phyloP scores from a whole-genome alignment of 2,329 filamentous ascomycete genomes.

The Sarocladium brachiariae region DNA sequence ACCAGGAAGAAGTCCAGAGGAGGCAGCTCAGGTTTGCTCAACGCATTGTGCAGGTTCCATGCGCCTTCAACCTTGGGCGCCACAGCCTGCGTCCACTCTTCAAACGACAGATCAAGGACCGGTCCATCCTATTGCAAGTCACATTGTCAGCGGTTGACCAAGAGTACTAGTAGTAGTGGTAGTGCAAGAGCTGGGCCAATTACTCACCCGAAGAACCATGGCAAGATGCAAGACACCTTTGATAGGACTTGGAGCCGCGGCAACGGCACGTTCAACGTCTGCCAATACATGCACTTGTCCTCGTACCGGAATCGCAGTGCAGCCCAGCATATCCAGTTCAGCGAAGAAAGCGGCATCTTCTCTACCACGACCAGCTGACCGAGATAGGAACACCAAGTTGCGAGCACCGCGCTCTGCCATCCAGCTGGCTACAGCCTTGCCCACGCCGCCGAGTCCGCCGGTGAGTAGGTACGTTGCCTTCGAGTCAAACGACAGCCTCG shows the following conservation, averaged over 20 bases:
- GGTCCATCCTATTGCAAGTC: slow-evolving; percentile 10
- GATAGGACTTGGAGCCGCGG: slow-evolving; percentile 19
- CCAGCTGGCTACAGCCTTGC: too few species aligned
- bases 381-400: background rate
- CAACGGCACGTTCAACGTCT: background rate
- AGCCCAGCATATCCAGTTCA: slow-evolving; percentile 21
- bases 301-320: slow-evolving; percentile 18
- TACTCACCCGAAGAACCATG: slow-evolving; percentile 24
- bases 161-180: too few species aligned
- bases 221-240: slow-evolving; percentile 34
- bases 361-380: slow-evolving; percentile 17
- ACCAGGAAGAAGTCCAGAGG: slow-evolving; percentile 32
- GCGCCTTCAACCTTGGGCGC: slow-evolving; percentile 32
- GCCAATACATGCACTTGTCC: slow-evolving; percentile 15
- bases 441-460: too few species aligned
- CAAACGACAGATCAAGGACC: too few species aligned
- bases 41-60: slow-evolving; percentile 30
- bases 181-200: background rate
- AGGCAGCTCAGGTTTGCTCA: slow-evolving; percentile 16
- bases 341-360: slow-evolving; percentile 10
- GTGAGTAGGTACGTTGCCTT: too few species aligned
- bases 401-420: background rate
- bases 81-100: slow-evolving; percentile 25
- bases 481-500: too few species aligned
- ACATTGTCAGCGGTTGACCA: too few species aligned